Base-by-base conservation (phyloP, 2,329 filamentous ascomycete species). In the Fusarium globosum region DNA sequence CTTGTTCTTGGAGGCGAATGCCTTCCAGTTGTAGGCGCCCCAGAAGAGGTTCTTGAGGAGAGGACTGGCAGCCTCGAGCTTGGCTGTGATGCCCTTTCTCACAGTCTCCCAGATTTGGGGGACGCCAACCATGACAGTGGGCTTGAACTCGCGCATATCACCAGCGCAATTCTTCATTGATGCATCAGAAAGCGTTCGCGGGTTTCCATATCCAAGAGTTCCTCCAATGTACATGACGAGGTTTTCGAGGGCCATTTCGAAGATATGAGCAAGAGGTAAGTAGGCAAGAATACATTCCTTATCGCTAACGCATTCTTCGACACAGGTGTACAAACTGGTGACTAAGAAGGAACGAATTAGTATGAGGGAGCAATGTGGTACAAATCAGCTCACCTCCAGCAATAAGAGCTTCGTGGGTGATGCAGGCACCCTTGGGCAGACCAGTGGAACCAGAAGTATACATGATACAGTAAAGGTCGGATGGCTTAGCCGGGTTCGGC, bases 61-160 rank as follows among this genome's bases (percentile, higher is more conserved):
- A n/a, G 88, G 82, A 78, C 91, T 91, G 70, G 92, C 89, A 65
- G 88, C 85, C 80, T 93, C 92, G 68, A 98, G 91, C 83, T 95
- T 94, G 77, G 86, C 84, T 73, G 96, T 86, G 78, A 99, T 93
- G 61, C 96, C 96, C 87, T 99, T 99, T 87, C 95, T 96, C 78
- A 99, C 93, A 3, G 94, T 95, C 85, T 99, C 96, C 95, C 96
- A 99, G 38, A 99, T 93, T 66, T 97, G 95, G 4, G 96, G 96
- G 7, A 99, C 96, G 81, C 96, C 96, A 43, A 98, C 93, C 81
- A 99, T 89, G 80, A 98, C 89, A 4, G 95, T 97, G 2, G 96
- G 96, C 77, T 89, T 89, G 81, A 98, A 93, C 80, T 98, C 95
- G 69, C 93, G 93, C 84, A 99, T 97, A 78, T 99, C 96, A 76